phyloP scores from a whole-genome alignment of 2,329 filamentous ascomycete genomes.

The Ophiostoma pallidulum region DNA sequence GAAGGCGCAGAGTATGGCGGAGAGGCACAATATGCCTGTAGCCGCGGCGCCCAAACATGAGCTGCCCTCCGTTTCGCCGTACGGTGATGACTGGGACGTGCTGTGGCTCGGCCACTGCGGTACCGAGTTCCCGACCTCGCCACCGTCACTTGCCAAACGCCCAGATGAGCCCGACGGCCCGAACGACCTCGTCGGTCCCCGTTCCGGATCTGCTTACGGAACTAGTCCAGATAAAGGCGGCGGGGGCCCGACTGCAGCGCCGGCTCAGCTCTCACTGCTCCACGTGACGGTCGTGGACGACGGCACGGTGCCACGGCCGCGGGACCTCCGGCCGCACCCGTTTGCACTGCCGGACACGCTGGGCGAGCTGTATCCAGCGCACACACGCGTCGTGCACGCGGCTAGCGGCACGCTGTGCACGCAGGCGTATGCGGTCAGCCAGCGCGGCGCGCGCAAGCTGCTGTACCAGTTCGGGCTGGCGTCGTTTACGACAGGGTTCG shows the following conservation, averaged over 20 bases:
- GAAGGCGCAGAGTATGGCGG: not conserved
- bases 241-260: not conserved
- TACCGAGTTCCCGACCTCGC: slow-evolving; percentile 22
- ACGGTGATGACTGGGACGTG: slow-evolving; percentile 43
- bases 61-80: slow-evolving; percentile 27
- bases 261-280: slow-evolving; percentile 7
- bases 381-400: slow-evolving; percentile 36
- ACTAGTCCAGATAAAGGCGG: not conserved
- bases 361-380: slow-evolving; percentile 25
- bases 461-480: slow-evolving; percentile 35
- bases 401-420: slow-evolving; percentile 32
- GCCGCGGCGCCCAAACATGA: slow-evolving; percentile 12
- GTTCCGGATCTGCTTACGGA: too few species aligned
- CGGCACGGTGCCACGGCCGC: slow-evolving; percentile 26
- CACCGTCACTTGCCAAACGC: not conserved
- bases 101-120: slow-evolving; percentile 44
- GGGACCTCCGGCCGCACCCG: slow-evolving; percentile 28
- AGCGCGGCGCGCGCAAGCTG: slow-evolving; percentile 32
- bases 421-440: slow-evolving; percentile 34
- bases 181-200: too few species aligned
- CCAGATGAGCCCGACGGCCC: not conserved
- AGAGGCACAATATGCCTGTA: slow-evolving; percentile 11
- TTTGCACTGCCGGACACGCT: slow-evolving; percentile 25
- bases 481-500: slow-evolving; percentile 30
- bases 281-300: slow-evolving; percentile 22